Evolutionary conservation across 2,329 filamentous ascomycete species (phyloP).

Genomic region (Fusarium pseudoanthophilum): DNA sequence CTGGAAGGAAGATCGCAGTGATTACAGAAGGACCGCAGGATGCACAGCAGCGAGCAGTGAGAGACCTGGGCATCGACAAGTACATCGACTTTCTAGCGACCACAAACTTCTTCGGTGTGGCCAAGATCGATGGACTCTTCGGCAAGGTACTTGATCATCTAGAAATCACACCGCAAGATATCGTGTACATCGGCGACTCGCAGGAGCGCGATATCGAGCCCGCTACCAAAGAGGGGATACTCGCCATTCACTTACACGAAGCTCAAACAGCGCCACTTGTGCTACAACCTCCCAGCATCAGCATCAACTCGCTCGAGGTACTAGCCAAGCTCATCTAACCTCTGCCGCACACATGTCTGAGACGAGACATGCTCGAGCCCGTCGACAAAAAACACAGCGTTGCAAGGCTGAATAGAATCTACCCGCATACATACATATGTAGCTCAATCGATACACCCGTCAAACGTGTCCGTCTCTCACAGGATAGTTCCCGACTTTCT

Average conservation of each 20-base stretch:
- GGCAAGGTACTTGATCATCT: conserved; percentile 43
- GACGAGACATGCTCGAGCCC: conserved; percentile 6
- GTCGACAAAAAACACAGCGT: neutral
- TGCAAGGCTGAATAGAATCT: conserved; percentile 12
- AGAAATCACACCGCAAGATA: conserved; percentile 37
- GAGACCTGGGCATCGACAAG: conserved; percentile 35
- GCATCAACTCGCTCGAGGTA: conserved; percentile 26
- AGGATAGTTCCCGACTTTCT: neutral
- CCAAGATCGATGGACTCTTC: conserved; percentile 47
- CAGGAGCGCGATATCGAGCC: conserved; percentile 46
- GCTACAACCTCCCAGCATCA: conserved; percentile 16
- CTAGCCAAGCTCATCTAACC: conserved; percentile 10
- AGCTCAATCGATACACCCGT: conserved; percentile 22
- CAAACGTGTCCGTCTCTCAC: conserved; percentile 29
- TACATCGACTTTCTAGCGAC: conserved; percentile 48
- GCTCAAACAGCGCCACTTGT: conserved; percentile 5
- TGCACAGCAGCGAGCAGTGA: conserved; percentile 56
- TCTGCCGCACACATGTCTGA: neutral
- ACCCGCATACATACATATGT: neutral
- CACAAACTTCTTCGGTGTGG: conserved; percentile 45
- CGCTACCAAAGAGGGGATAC: conserved; percentile 42
- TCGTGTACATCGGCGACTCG: conserved; percentile 48
- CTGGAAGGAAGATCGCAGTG: conserved; percentile 54
- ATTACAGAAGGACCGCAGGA: conserved; percentile 61
- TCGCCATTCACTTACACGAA: conserved; percentile 43